Percentiles rank a stretch among this genome's conserved stretches.
phyloP scores from a whole-genome alignment of 768 basidiomycete species.

The Amanita fuliginea region DNA sequence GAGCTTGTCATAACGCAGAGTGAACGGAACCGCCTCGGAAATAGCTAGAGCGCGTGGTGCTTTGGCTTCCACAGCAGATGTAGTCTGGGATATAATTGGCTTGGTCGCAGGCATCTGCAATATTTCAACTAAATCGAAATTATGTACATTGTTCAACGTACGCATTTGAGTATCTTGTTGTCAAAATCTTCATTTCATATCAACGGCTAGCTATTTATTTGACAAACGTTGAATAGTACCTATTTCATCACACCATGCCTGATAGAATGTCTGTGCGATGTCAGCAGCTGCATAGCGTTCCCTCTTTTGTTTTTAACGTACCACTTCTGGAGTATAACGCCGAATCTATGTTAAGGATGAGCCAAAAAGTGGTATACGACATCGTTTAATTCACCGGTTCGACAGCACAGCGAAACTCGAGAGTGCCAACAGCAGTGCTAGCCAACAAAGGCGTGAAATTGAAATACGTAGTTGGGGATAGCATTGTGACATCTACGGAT shows the following conservation, averaged over 20 bases:
- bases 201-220: background rate
- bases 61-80: background rate
- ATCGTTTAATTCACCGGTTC: slow-evolving; percentile 50
- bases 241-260: slow-evolving; percentile 70
- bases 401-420: slow-evolving; percentile 72
- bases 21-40: slow-evolving; percentile 28
- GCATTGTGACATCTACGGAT: slow-evolving; percentile 45
- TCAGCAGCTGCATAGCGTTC: background rate
- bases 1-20: slow-evolving; percentile 66
- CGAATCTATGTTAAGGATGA: slow-evolving; percentile 28
- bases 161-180: slow-evolving; percentile 48
- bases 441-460: slow-evolving; percentile 62
- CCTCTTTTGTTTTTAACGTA: slow-evolving; percentile 16
- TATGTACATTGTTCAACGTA: slow-evolving; percentile 18
- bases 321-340: slow-evolving; percentile 44
- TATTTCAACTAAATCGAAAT: background rate
- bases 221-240: slow-evolving; percentile 23
- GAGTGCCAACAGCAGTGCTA: slow-evolving; percentile 67
- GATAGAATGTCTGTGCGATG: slow-evolving; percentile 42
- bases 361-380: background rate
- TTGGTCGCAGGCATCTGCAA: slow-evolving; percentile 53
- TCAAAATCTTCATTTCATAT: slow-evolving; percentile 36
- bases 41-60: background rate
- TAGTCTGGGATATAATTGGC: slow-evolving; percentile 21
- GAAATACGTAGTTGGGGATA: slow-evolving; percentile 61